Base-by-base conservation (phyloP, 768 basidiomycete genomes). In the Leucosporidium scottii region DNA sequence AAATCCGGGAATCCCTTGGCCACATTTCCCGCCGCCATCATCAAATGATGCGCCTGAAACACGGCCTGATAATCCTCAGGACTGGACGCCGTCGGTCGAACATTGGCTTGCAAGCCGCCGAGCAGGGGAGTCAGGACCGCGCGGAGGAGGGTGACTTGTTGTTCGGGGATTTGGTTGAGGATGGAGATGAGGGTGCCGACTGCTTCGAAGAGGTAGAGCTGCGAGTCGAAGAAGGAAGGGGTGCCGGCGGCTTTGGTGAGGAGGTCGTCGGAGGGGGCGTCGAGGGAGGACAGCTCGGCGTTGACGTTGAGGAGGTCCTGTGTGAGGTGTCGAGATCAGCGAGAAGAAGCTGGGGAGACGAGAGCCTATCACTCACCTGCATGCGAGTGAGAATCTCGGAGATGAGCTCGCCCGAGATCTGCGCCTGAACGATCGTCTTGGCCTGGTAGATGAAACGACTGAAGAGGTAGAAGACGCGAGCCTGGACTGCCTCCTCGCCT, bases 1-100 rank as follows among this genome's bases (percentile, higher is more conserved):
- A 88, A 88, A 76, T 92, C 91, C 0, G 96, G 96, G 79, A 97
- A 98, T 18, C 96, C 96, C 79, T 96, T 96, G 47, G 93, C 89
- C 64, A 97, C 85, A 74, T 90, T 91, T 18, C 94, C 94, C 27
- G 97, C 82, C 4, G 94, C 93, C 86, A 94, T 89, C 77, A 97
- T 88, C 72, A 87, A 83, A 79, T 98, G 93, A 74, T 98, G 96
- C 12, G 92, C 85, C 75, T 85, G 86, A 63, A 97, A 82, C 74
- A 96, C 85, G n/a, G 90, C 84, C 54, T 89, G 77, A 9, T 90
- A 79, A 72, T 92, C 89, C 56, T 78, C 60, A 63, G 81, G 77
- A 15, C 82, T 30, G 1, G 54, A 20, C 1, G 60, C 65, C 3
- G 65, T 4, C 0, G 67, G 56, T 13, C 61, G 47, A 10, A 70